phyloP scores from a whole-genome alignment of 768 basidiomycete genomes.

The Termitomyces heimii region DNA sequence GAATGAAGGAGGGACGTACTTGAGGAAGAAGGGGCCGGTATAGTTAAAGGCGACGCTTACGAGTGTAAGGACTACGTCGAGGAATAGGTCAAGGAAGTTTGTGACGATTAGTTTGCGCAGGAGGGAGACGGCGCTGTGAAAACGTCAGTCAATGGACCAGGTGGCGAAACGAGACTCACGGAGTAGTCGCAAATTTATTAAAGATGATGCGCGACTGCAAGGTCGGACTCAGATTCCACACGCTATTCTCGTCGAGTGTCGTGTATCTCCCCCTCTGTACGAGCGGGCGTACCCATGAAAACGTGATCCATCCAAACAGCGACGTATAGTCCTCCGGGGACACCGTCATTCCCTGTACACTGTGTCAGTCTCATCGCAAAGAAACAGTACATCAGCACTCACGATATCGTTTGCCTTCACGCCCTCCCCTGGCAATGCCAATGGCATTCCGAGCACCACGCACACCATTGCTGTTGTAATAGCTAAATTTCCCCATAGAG shows the following conservation, averaged over 20 bases:
- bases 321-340: constrained; percentile 75
- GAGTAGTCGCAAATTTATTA: constrained; percentile 33
- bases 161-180: constrained; percentile 17
- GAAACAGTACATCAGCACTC: constrained; percentile 18
- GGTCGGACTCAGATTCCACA: constrained; percentile 67
- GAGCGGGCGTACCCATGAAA: constrained; percentile 66
- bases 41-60: constrained; percentile 74
- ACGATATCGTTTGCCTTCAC: constrained; percentile 54
- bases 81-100: constrained; percentile 39
- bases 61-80: constrained; percentile 66
- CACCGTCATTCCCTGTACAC: constrained; percentile 41
- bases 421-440: constrained; percentile 56
- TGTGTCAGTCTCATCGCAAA: background rate
- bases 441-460: constrained; percentile 55
- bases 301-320: constrained; percentile 67
- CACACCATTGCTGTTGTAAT: constrained; percentile 36
- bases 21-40: constrained; percentile 80
- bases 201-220: constrained; percentile 64
- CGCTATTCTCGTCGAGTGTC: constrained; percentile 65
- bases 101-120: constrained; percentile 36
- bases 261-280: constrained; percentile 43
- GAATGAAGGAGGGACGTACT: constrained; percentile 18
- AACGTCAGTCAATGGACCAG: background rate
- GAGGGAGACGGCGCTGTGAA: constrained; percentile 23
- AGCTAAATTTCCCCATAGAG: constrained; percentile 35